A percentile compares a stretch with the other conserved stretches of the same genome.
Evolutionary conservation across 257 asterid genomes (phyloP).

Genomic region (Forsythia viridissima): DNA sequence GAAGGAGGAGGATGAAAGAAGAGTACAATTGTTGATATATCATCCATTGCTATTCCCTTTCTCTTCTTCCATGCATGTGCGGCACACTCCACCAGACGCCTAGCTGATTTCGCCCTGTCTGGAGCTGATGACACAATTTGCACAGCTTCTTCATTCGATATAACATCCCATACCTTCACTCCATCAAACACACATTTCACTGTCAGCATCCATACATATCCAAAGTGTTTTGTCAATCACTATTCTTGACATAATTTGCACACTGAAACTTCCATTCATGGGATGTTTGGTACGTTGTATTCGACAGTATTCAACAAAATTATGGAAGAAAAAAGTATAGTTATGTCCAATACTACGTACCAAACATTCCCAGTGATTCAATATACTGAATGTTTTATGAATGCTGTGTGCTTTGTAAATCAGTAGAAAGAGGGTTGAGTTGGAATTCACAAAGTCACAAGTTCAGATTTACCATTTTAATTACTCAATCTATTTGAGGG

Average conservation of each 20-base stretch:
- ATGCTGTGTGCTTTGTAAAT: neutral
- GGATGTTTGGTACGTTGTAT: neutral
- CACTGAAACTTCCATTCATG: neutral
- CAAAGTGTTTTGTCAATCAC: neutral
- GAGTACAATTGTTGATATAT: conserved; percentile 85
- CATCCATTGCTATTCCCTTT: conserved; percentile 85
- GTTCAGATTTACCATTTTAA: neutral
- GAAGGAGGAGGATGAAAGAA: conserved; percentile 42
- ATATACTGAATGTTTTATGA: too few relatives aligned
- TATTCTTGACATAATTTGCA: neutral
- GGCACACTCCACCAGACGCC: conserved; percentile 68
- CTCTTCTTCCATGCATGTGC: conserved; percentile 79
- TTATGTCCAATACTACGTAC: neutral
- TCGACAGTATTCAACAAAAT: neutral
- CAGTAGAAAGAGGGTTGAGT: too few relatives aligned
- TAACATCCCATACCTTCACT: conserved; percentile 89
- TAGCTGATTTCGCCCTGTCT: conserved; percentile 68
- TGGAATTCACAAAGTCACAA: too few relatives aligned
- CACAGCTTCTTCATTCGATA: conserved; percentile 92
- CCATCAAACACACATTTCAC: neutral
- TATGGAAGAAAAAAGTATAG: neutral
- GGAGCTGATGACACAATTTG: conserved; percentile 54
- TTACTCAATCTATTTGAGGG: neutral
- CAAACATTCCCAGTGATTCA: neutral
- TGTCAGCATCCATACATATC: neutral